Evolutionary conservation across 78 protist species (phyloP), one percentile per base, ranked within the genome.

Genomic region (Acrasis kona): DNA sequence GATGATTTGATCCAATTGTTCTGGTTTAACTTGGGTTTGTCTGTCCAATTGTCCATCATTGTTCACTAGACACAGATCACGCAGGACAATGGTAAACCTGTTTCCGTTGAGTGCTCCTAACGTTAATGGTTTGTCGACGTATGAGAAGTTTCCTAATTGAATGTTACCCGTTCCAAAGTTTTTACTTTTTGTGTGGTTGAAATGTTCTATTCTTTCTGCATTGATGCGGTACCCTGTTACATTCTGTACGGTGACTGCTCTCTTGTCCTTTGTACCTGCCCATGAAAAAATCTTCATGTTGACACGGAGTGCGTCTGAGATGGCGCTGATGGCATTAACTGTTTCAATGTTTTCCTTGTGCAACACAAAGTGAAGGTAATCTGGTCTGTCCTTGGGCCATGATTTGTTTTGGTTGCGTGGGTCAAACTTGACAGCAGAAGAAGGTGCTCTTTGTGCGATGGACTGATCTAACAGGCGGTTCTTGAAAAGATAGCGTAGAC

Each of bases 241-340:
- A 30, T 76, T 39, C 67, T 89, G 93, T 12, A 72, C 34, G 0
- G 93, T 89, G n/a, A 89, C 41, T 19, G 85, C 93, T 39, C 90
- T 74, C 77, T 89, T 89, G 50, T 89, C 93, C 39, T 89, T 89
- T 6, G 84, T 89, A 32, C 93, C 93, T 9, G 90, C 90, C 10
- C 74, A 40, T 34, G 80, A 70, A 35, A 89, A 80, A 4, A 34
- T 19, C 29, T 36, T 72, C 35, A 38, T 58, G 31, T 81, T 81
- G 32, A 58, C 12, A 41, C 72, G 19, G 37, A 64, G 34, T 65
- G 29, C 35, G 39, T 9, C 2, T 37, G 83, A 57, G 30, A 70
- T 10, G 9, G 3, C 5, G 29, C 28, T 32, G 38, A 88, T 2
- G 2, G 87, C 75, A 36, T 77, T 74, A 65, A 58, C 41, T 10